These are phyloP conservation scores for Nothophytophthora sp. DNA, from an alignment of 352 stramenopile species.

Conservation along the genomic window DNA sequence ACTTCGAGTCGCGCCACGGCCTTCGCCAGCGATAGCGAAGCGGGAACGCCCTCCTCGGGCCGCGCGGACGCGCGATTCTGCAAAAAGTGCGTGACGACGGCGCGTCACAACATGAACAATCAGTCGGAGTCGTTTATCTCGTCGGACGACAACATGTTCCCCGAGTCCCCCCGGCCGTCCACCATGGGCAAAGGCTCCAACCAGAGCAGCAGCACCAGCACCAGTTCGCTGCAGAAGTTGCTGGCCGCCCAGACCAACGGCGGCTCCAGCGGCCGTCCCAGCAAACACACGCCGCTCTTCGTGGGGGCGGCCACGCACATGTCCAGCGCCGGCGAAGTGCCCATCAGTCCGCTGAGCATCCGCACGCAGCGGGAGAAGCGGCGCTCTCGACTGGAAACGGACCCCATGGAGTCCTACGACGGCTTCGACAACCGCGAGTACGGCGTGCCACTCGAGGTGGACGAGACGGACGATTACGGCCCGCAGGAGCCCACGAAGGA, in stretches of 20 bases:
- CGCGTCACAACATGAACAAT: constrained; percentile 42
- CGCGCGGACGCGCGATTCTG: constrained; percentile 53
- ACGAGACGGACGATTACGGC: constrained; percentile 42
- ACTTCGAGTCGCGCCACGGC: constrained; percentile 50
- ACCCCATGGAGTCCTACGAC: constrained; percentile 70
- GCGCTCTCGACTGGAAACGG: constrained; percentile 55
- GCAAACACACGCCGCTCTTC: constrained; percentile 27
- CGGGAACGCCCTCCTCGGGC: constrained; percentile 28
- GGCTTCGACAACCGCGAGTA: constrained; percentile 51
- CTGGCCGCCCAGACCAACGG: constrained; percentile 11
- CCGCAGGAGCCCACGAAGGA: constrained; percentile 14
- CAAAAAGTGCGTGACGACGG: constrained; percentile 53
- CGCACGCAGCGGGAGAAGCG: constrained; percentile 38
- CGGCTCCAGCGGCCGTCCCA: constrained; percentile 1
- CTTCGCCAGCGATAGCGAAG: constrained; percentile 43
- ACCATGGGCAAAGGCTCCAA: constrained; percentile 36
- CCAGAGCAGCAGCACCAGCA: constrained; percentile 53
- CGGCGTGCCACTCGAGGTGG: constrained; percentile 36
- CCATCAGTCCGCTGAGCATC: constrained; percentile 59
- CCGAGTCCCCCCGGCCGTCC: constrained; percentile 21
- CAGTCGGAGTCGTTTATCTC: constrained; percentile 30
- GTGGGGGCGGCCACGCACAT: constrained; percentile 33
- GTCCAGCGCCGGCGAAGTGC: constrained; percentile 48
- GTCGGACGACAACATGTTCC: constrained; percentile 39
- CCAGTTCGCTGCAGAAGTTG: constrained; percentile 29